Conservation (phyloP, 1,284 basidiomycete species). For the Trametes versicolor region DNA sequence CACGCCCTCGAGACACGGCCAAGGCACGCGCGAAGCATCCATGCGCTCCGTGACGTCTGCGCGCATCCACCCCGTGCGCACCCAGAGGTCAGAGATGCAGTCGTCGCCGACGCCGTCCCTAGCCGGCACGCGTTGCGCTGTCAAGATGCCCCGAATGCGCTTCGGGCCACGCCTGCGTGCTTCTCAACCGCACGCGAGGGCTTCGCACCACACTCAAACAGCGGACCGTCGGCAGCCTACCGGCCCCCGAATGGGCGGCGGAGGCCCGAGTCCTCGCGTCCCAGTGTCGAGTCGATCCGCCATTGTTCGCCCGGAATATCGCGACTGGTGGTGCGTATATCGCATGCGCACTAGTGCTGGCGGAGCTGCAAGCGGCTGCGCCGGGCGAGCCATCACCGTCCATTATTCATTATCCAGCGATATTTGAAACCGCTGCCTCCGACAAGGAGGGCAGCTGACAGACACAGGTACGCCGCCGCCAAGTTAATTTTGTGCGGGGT, state of each 20-base stretch:
- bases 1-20: background rate
- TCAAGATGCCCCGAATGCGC: background rate
- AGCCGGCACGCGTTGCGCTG: background rate
- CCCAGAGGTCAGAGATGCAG: no score
- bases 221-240: background rate
- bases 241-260: no score
- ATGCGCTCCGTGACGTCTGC: background rate
- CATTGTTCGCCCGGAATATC: no score
- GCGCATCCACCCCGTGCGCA: background rate
- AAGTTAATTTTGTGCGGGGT: background rate
- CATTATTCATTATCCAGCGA: background rate
- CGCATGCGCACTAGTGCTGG: no score
- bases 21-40: background rate
- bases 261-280: no score
- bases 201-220: background rate
- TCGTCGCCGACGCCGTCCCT: background rate
- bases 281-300: no score
- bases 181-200: background rate
- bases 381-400: background rate
- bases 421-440: no score
- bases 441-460: conserved; percentile 11
- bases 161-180: background rate
- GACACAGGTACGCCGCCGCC: conserved; percentile 1
- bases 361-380: background rate
- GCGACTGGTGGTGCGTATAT: no score